A percentile compares a stretch with the other conserved stretches of the same genome.
These are phyloP conservation scores for Oryza officinalis DNA, from an alignment of 176 grass and related monocot species.

Conservation along the genomic window DNA sequence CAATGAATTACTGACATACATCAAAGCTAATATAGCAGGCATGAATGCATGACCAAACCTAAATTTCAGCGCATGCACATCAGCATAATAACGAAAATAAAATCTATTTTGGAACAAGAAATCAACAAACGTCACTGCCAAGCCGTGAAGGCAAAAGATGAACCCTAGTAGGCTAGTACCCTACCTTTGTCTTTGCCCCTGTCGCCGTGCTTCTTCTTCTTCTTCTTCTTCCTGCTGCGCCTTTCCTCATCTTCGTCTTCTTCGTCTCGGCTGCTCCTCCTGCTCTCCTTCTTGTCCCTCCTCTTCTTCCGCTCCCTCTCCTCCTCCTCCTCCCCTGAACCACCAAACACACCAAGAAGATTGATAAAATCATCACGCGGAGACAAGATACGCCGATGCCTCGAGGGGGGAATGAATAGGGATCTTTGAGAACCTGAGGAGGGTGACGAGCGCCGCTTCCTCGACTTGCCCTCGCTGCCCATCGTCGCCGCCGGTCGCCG, in stretches of 20 bases:
- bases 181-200: slow-evolving; percentile 70
- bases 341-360: slow-evolving; percentile 24
- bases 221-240: slow-evolving; percentile 58
- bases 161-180: slow-evolving; percentile 45
- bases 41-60: neutral
- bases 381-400: neutral
- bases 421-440: slow-evolving; percentile 37
- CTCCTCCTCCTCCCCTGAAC: slow-evolving; percentile 66
- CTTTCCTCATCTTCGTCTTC: slow-evolving; percentile 49
- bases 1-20: neutral
- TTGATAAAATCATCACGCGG: neutral
- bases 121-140: neutral
- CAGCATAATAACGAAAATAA: no score
- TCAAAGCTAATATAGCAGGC: neutral
- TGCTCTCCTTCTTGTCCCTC: slow-evolving; percentile 50
- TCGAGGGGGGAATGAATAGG: neutral
- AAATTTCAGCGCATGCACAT: no score
- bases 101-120: neutral
- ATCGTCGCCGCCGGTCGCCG: slow-evolving; percentile 39
- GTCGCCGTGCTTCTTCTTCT: slow-evolving; percentile 57
- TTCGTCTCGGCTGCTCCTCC: slow-evolving; percentile 35
- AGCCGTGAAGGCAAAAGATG: slow-evolving; percentile 1
- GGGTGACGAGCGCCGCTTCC: slow-evolving; percentile 59
- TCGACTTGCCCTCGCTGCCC: slow-evolving; percentile 66
- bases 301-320: slow-evolving; percentile 60